Conservation (phyloP, 2,329 filamentous ascomycete species). For the Trichoderma atrobrunneum region DNA sequence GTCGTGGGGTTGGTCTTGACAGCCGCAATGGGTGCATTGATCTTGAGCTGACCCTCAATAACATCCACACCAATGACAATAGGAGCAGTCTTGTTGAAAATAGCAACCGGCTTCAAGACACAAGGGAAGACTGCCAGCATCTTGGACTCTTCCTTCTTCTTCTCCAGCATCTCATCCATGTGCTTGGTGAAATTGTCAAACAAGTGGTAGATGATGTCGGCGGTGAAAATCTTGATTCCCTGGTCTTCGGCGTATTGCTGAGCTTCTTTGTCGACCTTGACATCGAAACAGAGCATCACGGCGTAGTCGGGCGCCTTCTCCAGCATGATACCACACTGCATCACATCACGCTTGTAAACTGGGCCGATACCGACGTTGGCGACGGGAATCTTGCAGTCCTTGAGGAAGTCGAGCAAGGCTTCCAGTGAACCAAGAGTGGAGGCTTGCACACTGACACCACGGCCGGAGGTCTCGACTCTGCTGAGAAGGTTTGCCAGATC, state of each 20-base stretch:
- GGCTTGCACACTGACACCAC: constrained; percentile 94
- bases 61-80: constrained; percentile 97
- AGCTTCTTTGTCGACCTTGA: constrained; percentile 98
- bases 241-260: constrained; percentile 87
- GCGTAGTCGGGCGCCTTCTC: constrained; percentile 93
- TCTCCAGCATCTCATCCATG: constrained; percentile 80
- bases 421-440: constrained; percentile 96
- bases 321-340: constrained; percentile 92
- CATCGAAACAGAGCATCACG: constrained; percentile 99
- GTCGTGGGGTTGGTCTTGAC: constrained; percentile 80
- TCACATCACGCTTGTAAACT: constrained; percentile 96
- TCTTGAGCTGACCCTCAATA: constrained; percentile 77
- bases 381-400: constrained; percentile 93
- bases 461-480: constrained; percentile 86
- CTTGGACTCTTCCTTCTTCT: constrained; percentile 96
- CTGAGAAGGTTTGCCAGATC: constrained; percentile 89
- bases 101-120: constrained; percentile 80
- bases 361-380: constrained; percentile 96
- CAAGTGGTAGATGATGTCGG: constrained; percentile 98
- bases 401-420: constrained; percentile 92
- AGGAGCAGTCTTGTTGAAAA: constrained; percentile 97
- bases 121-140: constrained; percentile 96
- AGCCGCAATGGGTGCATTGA: constrained; percentile 86
- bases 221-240: constrained; percentile 95
- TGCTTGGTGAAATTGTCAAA: constrained; percentile 97